Conservation (phyloP, 352 stramenopile genomes). For the Phytophthora brassicae region DNA sequence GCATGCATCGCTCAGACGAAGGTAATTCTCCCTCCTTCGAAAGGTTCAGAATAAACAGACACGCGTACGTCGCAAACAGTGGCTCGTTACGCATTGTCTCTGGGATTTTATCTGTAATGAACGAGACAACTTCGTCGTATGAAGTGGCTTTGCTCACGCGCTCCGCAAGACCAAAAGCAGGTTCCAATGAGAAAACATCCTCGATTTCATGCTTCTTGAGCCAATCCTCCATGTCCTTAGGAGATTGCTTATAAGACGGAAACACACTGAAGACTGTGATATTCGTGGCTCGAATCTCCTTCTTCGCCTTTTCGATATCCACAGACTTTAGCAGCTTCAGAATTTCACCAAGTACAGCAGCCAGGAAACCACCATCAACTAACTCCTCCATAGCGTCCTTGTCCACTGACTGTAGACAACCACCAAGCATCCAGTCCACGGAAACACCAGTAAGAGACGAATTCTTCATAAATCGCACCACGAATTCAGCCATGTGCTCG, state of each 20-base stretch:
- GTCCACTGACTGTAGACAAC: conserved; percentile 49
- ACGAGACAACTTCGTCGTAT: conserved; percentile 56
- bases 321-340: conserved; percentile 50
- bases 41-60: conserved; percentile 63
- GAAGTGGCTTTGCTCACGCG: conserved; percentile 44
- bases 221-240: conserved; percentile 66
- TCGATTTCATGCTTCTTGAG: conserved; percentile 61
- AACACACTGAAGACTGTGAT: conserved; percentile 57
- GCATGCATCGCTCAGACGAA: conserved; percentile 61
- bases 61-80: conserved; percentile 65
- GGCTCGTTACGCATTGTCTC: conserved; percentile 48
- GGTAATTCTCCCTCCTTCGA: conserved; percentile 57
- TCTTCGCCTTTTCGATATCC: conserved; percentile 48
- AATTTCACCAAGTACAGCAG: conserved; percentile 44
- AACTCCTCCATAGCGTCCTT: conserved; percentile 67
- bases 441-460: conserved; percentile 59
- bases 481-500: conserved; percentile 69
- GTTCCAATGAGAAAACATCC: conserved; percentile 57
- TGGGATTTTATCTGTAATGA: conserved; percentile 59
- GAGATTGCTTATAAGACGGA: conserved; percentile 50
- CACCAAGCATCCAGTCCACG: conserved; percentile 69
- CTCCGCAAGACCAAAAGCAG: conserved; percentile 57
- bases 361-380: conserved; percentile 69
- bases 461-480: conserved; percentile 72
- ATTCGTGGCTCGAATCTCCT: conserved; percentile 55